phyloP scores from a whole-genome alignment of 1,139 yeast species.

The Pichia sorboxylosa region DNA sequence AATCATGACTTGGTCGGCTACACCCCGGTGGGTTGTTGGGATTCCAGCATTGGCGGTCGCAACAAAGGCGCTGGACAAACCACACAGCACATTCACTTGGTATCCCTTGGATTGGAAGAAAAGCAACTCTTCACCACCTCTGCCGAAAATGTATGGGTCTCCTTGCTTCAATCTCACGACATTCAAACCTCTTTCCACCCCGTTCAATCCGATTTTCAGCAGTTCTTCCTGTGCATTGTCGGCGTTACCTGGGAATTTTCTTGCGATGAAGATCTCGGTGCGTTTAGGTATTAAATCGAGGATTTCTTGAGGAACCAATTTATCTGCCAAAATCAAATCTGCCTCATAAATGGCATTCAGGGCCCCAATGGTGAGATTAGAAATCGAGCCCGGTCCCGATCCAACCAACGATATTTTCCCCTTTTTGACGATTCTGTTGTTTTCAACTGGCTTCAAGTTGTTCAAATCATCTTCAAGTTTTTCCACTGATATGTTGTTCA shows the following conservation, averaged over 20 bases:
- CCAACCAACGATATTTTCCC: conserved; percentile 78
- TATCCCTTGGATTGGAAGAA: conserved; percentile 60
- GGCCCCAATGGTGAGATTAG: conserved; percentile 78
- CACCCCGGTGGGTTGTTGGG: conserved; percentile 88
- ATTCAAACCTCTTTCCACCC: conserved; percentile 50
- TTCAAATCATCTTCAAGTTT: conserved; percentile 34
- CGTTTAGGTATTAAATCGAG: conserved; percentile 65
- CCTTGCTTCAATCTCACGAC: conserved; percentile 93
- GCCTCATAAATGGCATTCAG: conserved; percentile 69
- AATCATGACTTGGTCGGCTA: conserved; percentile 82
- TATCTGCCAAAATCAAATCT: conserved; percentile 79
- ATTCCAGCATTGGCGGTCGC: conserved; percentile 79
- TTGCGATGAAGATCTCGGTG: conserved; percentile 73
- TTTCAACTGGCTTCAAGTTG: conserved; percentile 1
- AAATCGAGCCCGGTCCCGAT: conserved; percentile 87
- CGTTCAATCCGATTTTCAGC: conserved; percentile 55
- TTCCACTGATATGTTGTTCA: conserved; percentile 45
- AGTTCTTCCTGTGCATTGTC: conserved; percentile 87
- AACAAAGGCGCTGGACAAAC: conserved; percentile 82
- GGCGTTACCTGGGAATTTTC: conserved; percentile 95
- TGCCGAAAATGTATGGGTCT: conserved; percentile 92
- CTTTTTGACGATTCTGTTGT: conserved; percentile 10
- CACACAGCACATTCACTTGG: conserved; percentile 68
- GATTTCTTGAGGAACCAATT: conserved; percentile 82
- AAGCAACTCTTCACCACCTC: conserved; percentile 87